Base-by-base conservation (phyloP, 1,139 yeast species). In the Suhomyces kunorum region DNA sequence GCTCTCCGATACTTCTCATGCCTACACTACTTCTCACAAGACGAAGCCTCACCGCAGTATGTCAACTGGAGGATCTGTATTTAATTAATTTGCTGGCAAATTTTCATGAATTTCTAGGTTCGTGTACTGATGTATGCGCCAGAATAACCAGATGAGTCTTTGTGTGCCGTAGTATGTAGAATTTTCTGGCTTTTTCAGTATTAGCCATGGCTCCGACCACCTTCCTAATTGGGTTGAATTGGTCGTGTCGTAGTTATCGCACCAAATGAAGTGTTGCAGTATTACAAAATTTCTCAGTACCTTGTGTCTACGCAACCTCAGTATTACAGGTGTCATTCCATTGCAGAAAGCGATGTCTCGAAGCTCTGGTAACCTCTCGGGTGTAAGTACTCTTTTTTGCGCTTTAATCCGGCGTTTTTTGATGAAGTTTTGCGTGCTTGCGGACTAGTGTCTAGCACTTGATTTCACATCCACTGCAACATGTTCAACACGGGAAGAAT, bases 61-160 rank as follows among this genome's bases (percentile, higher is more conserved):
- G 17, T 51, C 56, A 3, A 46, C 49, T 8, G 55, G 55, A 12
- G 53, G 55, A 11, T 49, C 54, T 7, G 44, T 51, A 1, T 52
- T 52, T 33, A 28, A 48, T 13, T 50, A 41, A 35, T 9, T 28
- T 31, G 34, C 34, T 13, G 34, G 34, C 34, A 31, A 31, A 31
- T 31, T 28, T 9, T 11, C 3, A 11, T 20, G n/a, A 6, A n/a
- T 20, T 20, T 20, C 24, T 20, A n/a, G 24, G n/a, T 20, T 7
- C 8, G 3, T n/a, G n/a, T n/a, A n/a, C n/a, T n/a, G n/a, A n/a
- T n/a, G n/a, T n/a, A n/a, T n/a, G n/a, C n/a, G n/a, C n/a, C n/a
- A n/a, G n/a, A n/a, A n/a, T n/a, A n/a, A n/a, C n/a, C n/a, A n/a
- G n/a, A n/a, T n/a, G n/a, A n/a, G n/a, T n/a, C n/a, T n/a, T n/a